Evolutionary conservation across 352 stramenopile genomes (phyloP), one percentile per base, ranked within the genome.

Genomic region (Globisporangium orthogonon): DNA sequence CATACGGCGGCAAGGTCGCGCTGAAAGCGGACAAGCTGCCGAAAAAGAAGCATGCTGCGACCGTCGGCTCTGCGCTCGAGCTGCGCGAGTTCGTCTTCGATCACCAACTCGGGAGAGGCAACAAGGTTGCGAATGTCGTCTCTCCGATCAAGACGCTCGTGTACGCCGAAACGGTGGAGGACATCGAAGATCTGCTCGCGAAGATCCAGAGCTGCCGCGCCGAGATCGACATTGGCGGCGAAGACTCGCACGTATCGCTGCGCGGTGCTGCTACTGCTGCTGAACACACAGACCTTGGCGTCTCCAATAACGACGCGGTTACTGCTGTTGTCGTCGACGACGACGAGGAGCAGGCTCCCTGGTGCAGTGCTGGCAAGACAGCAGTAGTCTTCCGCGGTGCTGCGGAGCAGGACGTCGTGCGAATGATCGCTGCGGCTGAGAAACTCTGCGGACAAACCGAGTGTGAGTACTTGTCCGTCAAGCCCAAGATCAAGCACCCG

Each of bases 51-150:
- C 69, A 83, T 30, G 61, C 72, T 11, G 76, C 73, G 23, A 86
- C 73, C 0, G 61, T 72, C 33, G 76, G 72, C n/a, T 60, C 52
- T n/a, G 74, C 74, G 9, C 56, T 84, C 23, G 63, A 81, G 14
- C 65, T 84, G 41, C 74, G 76, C 3, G 74, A 87, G 18, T 73
- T 70, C 45, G 74, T 87, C 47, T 87, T 84, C 18, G 76, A 84
- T 44, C 74, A 87, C 47, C 67, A 83, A 33, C 57, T 84, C 4
- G 76, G 76, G 2, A 72, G 76, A 13, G 76, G 76, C 61, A 87
- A 83, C 60, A 84, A 87, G 56, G 69, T 84, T 13, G 72, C 67
- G 2, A 73, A 65, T 37, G 69, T 87, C 1, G 59, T 71, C 14
- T 55, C 67, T 31, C 74, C 74, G 3, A 70, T 87, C 30, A 23